Conservation (phyloP, 495 filamentous ascomycete species). For the Achaetomiella virescens region DNA sequence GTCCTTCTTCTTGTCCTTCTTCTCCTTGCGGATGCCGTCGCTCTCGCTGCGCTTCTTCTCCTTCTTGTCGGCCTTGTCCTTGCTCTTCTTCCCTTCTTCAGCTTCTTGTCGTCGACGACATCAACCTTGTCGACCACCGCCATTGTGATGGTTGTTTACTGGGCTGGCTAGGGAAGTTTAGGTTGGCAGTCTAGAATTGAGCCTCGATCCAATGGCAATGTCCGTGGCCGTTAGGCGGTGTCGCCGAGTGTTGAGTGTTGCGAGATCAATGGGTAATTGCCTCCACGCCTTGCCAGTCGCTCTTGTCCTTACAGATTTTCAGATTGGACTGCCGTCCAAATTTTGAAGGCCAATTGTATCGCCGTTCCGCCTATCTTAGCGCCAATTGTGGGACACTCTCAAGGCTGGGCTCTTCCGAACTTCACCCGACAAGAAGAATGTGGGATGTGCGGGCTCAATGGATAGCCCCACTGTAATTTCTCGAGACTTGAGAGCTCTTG, state of each 20-base stretch:
- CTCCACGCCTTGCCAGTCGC: background rate
- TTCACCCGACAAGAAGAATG: background rate
- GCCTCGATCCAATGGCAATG: background rate
- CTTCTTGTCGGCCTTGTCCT: slow-evolving; percentile 77
- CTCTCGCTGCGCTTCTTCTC: slow-evolving; percentile 55
- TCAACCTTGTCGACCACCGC: slow-evolving; percentile 21
- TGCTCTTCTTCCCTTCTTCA: slow-evolving; percentile 75
- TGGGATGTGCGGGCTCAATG: slow-evolving; percentile 5
- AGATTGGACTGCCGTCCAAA: slow-evolving; percentile 15
- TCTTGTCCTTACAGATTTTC: slow-evolving; percentile 21
- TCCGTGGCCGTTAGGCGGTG: background rate
- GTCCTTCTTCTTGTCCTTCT: slow-evolving; percentile 63
- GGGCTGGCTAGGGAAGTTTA: background rate
- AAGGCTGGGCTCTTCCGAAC: background rate
- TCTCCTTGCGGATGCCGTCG: slow-evolving; percentile 50
- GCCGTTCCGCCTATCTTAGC: slow-evolving; percentile 22
- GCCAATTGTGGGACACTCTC: background rate
- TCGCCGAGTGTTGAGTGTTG: background rate
- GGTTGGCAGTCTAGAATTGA: background rate
- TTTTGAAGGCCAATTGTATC: slow-evolving; percentile 30
- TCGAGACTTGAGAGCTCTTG: slow-evolving; percentile 1
- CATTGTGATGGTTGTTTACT: slow-evolving; percentile 16
- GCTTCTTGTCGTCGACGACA: slow-evolving; percentile 54
- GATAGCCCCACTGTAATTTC: slow-evolving; percentile 17
- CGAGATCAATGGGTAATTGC: background rate